Percentiles rank a stretch among this genome's conserved stretches.
These are phyloP conservation scores for Corrigiola litoralis DNA, from an alignment of 179 eudicot genomes.

Conservation along the genomic window DNA sequence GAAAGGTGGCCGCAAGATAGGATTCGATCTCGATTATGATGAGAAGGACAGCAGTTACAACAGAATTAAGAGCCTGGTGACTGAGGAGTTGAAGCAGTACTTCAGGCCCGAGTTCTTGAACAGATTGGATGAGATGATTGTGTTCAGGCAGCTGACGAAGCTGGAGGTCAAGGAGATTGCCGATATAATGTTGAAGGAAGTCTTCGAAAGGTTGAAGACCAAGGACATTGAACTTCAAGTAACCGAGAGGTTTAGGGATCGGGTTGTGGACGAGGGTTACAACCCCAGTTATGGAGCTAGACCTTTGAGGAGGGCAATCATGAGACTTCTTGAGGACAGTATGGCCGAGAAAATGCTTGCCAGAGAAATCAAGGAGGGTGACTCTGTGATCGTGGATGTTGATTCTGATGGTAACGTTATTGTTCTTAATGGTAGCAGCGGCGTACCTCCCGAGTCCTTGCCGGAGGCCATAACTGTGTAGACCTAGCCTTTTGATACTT, in stretches of 20 bases:
- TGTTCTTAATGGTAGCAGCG: constrained; percentile 46
- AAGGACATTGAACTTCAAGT: constrained; percentile 74
- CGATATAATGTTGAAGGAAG: constrained; percentile 88
- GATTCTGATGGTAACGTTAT: constrained; percentile 43
- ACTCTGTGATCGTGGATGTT: constrained; percentile 59
- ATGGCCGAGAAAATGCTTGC: constrained; percentile 96
- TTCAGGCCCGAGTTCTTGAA: constrained; percentile 92
- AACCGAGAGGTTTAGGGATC: constrained; percentile 61
- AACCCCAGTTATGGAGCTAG: constrained; percentile 89
- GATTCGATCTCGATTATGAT: constrained; percentile 60
- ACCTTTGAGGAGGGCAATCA: constrained; percentile 87
- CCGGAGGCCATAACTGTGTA: constrained; percentile 6
- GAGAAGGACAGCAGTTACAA: constrained; percentile 69
- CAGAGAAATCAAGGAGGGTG: constrained; percentile 77
- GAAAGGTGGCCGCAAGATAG: constrained; percentile 69
- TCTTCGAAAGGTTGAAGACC: constrained; percentile 55
- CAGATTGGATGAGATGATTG: constrained; percentile 86
- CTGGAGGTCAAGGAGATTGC: constrained; percentile 87
- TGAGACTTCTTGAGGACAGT: constrained; percentile 89
- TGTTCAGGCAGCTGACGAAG: constrained; percentile 82
- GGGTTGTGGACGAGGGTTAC: constrained; percentile 84
- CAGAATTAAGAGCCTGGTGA: constrained; percentile 67
- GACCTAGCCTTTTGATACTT: background rate
- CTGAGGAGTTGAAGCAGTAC: constrained; percentile 75
- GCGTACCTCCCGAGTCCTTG: background rate